phyloP scores from a whole-genome alignment of 495 filamentous ascomycete genomes.

The Hypoxylon lienhwacheense region DNA sequence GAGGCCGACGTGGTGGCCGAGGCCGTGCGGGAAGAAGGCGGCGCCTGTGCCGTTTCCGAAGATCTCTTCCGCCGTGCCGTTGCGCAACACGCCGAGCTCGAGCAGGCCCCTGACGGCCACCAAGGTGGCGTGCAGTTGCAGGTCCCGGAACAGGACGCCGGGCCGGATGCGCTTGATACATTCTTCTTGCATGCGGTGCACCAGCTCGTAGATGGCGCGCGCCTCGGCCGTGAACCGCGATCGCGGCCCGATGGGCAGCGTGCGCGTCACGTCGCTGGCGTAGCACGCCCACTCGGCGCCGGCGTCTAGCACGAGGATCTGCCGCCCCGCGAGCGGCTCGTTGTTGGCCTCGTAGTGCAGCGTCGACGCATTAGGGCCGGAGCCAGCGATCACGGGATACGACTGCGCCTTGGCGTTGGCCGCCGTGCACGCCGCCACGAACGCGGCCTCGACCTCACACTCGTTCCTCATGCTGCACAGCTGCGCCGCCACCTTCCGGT shows the following conservation, averaged over 20 bases:
- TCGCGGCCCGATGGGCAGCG: constrained; percentile 65
- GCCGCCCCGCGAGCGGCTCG: constrained; percentile 62
- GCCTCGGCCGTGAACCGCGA: constrained; percentile 67
- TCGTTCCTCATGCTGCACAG: constrained; percentile 70
- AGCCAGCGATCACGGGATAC: constrained; percentile 83
- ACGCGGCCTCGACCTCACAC: constrained; percentile 77
- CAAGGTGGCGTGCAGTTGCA: constrained; percentile 70
- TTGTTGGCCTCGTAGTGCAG: constrained; percentile 88
- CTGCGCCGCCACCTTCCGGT: constrained; percentile 64
- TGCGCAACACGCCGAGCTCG: constrained; percentile 64
- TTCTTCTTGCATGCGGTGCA: constrained; percentile 79
- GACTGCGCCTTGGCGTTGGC: constrained; percentile 75
- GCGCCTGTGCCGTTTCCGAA: constrained; percentile 65
- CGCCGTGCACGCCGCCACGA: constrained; percentile 68
- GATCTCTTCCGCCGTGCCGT: constrained; percentile 65
- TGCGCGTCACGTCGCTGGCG: constrained; percentile 87
- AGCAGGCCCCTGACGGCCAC: constrained; percentile 73
- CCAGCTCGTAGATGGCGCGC: constrained; percentile 69
- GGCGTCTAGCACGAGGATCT: constrained; percentile 81
- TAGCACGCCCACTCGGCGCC: constrained; percentile 85
- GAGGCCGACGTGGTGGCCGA: constrained; percentile 86
- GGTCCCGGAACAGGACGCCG: constrained; percentile 65
- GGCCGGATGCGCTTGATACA: constrained; percentile 68
- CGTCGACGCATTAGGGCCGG: constrained; percentile 74
- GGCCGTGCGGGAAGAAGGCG: constrained; percentile 89